Conservation (phyloP, 1,139 yeast genomes). For the Zygoascus sp. region DNA sequence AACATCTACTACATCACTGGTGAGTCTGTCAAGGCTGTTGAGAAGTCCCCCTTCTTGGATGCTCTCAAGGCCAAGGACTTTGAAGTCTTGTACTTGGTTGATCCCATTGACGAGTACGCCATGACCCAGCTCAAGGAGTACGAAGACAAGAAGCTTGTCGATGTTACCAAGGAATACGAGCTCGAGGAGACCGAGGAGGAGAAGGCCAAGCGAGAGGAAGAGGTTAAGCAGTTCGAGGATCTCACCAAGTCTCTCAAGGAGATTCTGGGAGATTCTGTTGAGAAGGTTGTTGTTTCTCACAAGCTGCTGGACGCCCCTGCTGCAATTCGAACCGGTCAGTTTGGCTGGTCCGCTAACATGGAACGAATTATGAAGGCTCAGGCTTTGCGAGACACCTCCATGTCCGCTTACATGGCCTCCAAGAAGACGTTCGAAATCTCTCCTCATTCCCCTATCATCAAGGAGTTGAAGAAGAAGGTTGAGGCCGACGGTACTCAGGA, state of each 20-base stretch:
- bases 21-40: constrained; percentile 96
- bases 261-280: constrained; percentile 96
- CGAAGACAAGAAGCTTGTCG: constrained; percentile 98
- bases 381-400: constrained; percentile 97
- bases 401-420: constrained; percentile 99
- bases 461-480: constrained; percentile 93
- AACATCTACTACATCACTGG: constrained; percentile 99
- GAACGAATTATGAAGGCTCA: constrained; percentile 99
- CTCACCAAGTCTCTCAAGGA: constrained; percentile 96
- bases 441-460: constrained; percentile 92
- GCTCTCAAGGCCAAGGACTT: constrained; percentile 98
- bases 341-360: constrained; percentile 99
- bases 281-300: constrained; percentile 98
- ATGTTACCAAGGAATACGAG: constrained; percentile 98
- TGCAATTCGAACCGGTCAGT: constrained; percentile 99
- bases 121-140: constrained; percentile 99
- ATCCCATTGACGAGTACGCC: constrained; percentile 99
- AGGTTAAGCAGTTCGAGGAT: constrained; percentile 85
- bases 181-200: constrained; percentile 99
- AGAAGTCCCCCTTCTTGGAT: constrained; percentile 98
- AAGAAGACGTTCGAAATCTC: constrained; percentile 99
- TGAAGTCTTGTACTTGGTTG: constrained; percentile 96
- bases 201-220: constrained; percentile 89
- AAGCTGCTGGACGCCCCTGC: constrained; percentile 98
- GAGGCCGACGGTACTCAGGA: constrained; percentile 97